Percentiles rank a stretch among this genome's conserved stretches.
phyloP scores from a whole-genome alignment of 2,329 filamentous ascomycete genomes.

The Fusarium anguioides region DNA sequence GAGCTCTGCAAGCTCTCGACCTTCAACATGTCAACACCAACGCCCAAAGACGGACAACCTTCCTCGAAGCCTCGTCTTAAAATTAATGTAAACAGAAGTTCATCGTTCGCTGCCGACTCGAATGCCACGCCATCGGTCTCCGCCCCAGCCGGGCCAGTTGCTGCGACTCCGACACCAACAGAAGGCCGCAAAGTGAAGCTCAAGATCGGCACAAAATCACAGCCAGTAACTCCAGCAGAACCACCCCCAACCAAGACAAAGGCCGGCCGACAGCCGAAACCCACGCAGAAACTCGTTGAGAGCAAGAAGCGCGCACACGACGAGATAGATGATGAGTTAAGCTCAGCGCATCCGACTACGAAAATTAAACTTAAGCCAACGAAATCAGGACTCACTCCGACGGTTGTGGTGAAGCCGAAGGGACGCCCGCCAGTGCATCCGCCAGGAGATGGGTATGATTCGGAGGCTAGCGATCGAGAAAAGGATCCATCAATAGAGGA shows the following conservation, averaged over 20 bases:
- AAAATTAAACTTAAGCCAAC: constrained; percentile 65
- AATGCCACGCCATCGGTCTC: constrained; percentile 33
- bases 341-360: constrained; percentile 55
- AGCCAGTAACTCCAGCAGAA: constrained; percentile 53
- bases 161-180: constrained; percentile 40
- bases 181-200: constrained; percentile 57
- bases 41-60: constrained; percentile 39
- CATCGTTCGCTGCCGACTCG: constrained; percentile 50
- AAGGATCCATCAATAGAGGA: constrained; percentile 88
- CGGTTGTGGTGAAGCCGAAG: constrained; percentile 67
- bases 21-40: constrained; percentile 47
- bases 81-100: constrained; percentile 53
- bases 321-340: constrained; percentile 60
- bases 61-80: constrained; percentile 54
- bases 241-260: constrained; percentile 63
- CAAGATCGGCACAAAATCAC: constrained; percentile 55
- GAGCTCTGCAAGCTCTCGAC: constrained; percentile 4
- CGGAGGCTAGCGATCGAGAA: constrained; percentile 92
- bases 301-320: constrained; percentile 71
- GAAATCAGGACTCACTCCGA: constrained; percentile 52
- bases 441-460: constrained; percentile 92
- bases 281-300: constrained; percentile 66
- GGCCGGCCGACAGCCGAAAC: constrained; percentile 68
- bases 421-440: constrained; percentile 76
- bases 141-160: background rate